Conservation (phyloP, 352 stramenopile species). For the Pythium sukuiense region DNA sequence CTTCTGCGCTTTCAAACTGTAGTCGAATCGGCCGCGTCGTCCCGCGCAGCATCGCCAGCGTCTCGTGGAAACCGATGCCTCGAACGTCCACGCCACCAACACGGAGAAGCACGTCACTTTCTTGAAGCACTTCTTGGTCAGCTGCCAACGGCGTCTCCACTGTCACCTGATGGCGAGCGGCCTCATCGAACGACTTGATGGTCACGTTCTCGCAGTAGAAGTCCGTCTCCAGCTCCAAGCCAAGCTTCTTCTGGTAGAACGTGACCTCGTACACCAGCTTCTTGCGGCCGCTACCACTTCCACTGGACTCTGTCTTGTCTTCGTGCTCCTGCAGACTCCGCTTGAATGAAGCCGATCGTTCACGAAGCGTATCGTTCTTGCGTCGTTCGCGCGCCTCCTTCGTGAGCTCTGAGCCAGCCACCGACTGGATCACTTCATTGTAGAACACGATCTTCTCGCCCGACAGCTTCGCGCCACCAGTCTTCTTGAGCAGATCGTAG, state of each 20-base stretch:
- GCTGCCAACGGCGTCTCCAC: slow-evolving; percentile 54
- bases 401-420: slow-evolving; percentile 70
- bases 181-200: slow-evolving; percentile 76
- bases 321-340: slow-evolving; percentile 68
- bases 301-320: slow-evolving; percentile 31
- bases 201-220: slow-evolving; percentile 90
- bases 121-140: slow-evolving; percentile 67
- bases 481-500: slow-evolving; percentile 81
- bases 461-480: slow-evolving; percentile 60
- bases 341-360: slow-evolving; percentile 70
- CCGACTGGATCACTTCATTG: slow-evolving; percentile 81
- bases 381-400: slow-evolving; percentile 69
- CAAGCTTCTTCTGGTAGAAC: slow-evolving; percentile 82
- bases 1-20: slow-evolving; percentile 82
- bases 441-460: slow-evolving; percentile 90
- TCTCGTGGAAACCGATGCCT: slow-evolving; percentile 85
- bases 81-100: slow-evolving; percentile 82
- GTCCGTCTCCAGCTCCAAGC: slow-evolving; percentile 85
- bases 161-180: slow-evolving; percentile 45
- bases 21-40: slow-evolving; percentile 69
- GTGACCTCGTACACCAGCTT: slow-evolving; percentile 82
- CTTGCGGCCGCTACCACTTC: slow-evolving; percentile 31
- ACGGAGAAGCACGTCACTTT: slow-evolving; percentile 72
- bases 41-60: slow-evolving; percentile 72
- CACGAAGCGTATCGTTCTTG: slow-evolving; percentile 60